Percentiles rank a stretch among this genome's conserved stretches.
These are phyloP conservation scores for Emergomyces orientalis DNA, from an alignment of 2,329 filamentous ascomycete genomes.

Conservation along the genomic window DNA sequence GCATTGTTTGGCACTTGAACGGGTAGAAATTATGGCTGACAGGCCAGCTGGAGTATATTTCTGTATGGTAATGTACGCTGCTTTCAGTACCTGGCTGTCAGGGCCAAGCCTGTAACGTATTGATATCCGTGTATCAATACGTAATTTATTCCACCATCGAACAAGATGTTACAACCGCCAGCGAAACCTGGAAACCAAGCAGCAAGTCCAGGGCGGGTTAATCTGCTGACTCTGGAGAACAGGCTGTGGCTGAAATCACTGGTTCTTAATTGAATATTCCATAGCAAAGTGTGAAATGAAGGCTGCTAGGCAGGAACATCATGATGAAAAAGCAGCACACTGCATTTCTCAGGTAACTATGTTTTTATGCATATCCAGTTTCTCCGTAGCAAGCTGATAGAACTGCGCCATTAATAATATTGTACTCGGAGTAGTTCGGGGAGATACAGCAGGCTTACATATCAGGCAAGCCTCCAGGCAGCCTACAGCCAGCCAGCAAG, in stretches of 20 bases:
- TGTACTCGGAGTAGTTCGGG: too few relatives aligned
- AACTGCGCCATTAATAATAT: too few relatives aligned
- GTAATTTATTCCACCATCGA: neutral
- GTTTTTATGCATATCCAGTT: neutral
- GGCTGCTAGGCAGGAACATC: neutral
- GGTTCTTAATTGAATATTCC: neutral
- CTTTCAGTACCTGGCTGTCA: neutral
- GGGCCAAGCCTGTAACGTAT: neutral
- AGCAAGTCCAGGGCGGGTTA: neutral
- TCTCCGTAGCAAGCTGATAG: neutral
- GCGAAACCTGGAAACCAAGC: neutral
- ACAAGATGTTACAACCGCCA: neutral
- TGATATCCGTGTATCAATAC: conserved; percentile 1
- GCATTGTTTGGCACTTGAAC: neutral
- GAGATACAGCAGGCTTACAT: neutral
- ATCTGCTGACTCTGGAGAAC: neutral
- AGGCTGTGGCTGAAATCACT: neutral
- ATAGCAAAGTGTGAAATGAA: neutral
- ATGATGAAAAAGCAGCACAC: neutral
- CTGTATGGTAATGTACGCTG: neutral
- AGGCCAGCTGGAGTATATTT: neutral
- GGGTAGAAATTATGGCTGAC: neutral
- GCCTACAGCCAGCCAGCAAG: too few relatives aligned
- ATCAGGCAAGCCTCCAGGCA: neutral
- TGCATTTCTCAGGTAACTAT: neutral